Percentiles rank a stretch among this genome's conserved stretches.
Conservation (phyloP, 108 stramenopile genomes). For the Licmophora abbreviata region DNA sequence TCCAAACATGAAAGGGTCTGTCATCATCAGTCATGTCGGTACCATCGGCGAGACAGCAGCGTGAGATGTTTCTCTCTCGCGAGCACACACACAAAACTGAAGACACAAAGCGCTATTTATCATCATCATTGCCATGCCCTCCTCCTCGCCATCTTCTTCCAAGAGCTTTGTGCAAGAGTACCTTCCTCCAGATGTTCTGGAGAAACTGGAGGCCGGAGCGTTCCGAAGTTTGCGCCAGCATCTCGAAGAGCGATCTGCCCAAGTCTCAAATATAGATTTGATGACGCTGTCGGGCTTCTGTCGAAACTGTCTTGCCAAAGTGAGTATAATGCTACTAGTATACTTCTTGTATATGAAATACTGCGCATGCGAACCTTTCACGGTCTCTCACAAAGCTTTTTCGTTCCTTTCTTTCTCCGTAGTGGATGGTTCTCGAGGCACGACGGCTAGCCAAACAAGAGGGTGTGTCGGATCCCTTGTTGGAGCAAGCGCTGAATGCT, state of each 20-base stretch:
- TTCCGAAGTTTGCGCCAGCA: conserved; percentile 61
- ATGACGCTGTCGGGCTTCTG: conserved; percentile 90
- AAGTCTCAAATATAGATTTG: conserved; percentile 83
- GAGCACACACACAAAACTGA: no score
- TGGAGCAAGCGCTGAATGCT: conserved; percentile 41
- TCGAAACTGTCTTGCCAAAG: conserved; percentile 88
- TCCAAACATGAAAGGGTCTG: no score
- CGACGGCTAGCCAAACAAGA: conserved; percentile 45
- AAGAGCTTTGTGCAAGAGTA: conserved; percentile 13
- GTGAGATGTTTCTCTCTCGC: no score
- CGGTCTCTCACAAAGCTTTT: conserved; percentile 1
- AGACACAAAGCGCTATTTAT: no score
- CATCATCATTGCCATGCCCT: no score
- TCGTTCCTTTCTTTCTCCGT: no score
- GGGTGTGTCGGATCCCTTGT: conserved; percentile 5
- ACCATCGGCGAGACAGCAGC: no score
- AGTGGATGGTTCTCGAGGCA: conserved; percentile 82
- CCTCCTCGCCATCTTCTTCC: not conserved
- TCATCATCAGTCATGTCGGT: no score
- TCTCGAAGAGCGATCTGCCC: conserved; percentile 63
- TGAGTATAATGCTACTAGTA: conserved; percentile 35
- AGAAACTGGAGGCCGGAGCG: conserved; percentile 69
- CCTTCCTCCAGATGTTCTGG: conserved; percentile 21
- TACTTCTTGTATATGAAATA: not conserved
- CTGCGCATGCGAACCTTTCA: not conserved